Conservation (phyloP, 352 stramenopile species). For the Aphanomyces astaci region DNA sequence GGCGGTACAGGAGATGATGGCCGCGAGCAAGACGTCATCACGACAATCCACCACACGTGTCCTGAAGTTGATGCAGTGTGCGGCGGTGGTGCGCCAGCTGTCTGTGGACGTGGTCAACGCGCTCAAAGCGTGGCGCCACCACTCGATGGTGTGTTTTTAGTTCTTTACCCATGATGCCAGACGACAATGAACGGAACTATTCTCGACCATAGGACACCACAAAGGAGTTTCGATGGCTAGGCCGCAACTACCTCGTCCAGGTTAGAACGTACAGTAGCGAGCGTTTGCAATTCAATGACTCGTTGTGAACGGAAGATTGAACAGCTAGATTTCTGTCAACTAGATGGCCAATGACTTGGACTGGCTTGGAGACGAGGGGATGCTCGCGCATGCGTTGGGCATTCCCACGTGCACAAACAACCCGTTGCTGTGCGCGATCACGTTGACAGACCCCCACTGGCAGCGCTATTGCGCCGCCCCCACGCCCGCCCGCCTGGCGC, state of each 20-base stretch:
- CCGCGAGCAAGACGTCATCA: background rate
- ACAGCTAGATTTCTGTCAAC: no score
- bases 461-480: background rate
- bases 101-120: background rate
- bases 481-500: background rate
- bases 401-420: background rate
- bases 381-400: background rate
- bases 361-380: background rate
- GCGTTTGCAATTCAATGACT: no score
- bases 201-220: no score
- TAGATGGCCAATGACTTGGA: slow-evolving; percentile 1
- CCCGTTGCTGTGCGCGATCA: background rate
- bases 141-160: background rate
- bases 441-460: background rate
- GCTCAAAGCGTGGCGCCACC: background rate
- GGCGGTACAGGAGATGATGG: background rate
- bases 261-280: no score
- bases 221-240: background rate
- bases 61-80: background rate
- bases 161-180: no score
- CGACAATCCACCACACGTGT: background rate
- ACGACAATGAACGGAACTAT: no score
- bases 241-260: background rate
- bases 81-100: background rate
- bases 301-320: no score